Evolutionary conservation across 2,329 filamentous ascomycete genomes (phyloP).

Genomic region (Colletotrichum plurivorum): DNA sequence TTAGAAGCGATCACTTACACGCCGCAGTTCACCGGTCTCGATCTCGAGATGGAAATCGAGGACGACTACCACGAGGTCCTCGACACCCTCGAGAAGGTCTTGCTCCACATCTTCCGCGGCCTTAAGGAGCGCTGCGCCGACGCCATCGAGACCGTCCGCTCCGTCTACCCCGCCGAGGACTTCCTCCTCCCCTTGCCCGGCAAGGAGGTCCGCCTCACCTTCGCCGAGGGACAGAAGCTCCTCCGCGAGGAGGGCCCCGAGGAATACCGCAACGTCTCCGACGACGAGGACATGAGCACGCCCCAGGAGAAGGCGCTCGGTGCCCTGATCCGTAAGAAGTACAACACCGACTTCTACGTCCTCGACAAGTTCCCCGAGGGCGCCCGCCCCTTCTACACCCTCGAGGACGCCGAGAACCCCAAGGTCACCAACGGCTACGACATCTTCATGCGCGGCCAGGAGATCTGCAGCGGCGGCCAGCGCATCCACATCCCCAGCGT

Average conservation of each 20-base stretch:
- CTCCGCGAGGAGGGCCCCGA: slow-evolving; percentile 80
- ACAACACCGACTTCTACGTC: slow-evolving; percentile 95
- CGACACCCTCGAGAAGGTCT: slow-evolving; percentile 30
- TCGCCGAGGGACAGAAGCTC: slow-evolving; percentile 83
- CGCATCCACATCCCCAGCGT: slow-evolving; percentile 71
- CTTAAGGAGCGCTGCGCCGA: slow-evolving; percentile 70
- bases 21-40: slow-evolving; percentile 81
- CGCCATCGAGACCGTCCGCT: slow-evolving; percentile 80
- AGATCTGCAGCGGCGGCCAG: slow-evolving; percentile 82
- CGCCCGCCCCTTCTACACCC: slow-evolving; percentile 93
- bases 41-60: slow-evolving; percentile 92
- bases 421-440: slow-evolving; percentile 79
- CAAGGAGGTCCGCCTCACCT: slow-evolving; percentile 82
- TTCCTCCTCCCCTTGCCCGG: slow-evolving; percentile 82
- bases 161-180: slow-evolving; percentile 82
- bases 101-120: slow-evolving; percentile 26
- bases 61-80: slow-evolving; percentile 69
- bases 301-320: slow-evolving; percentile 92
- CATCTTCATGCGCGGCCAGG: slow-evolving; percentile 93
- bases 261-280: slow-evolving; percentile 76
- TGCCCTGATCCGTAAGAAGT: slow-evolving; percentile 87
- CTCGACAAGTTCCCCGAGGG: slow-evolving; percentile 95
- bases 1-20: neutral
- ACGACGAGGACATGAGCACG: slow-evolving; percentile 85
- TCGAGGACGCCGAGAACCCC: slow-evolving; percentile 78